phyloP scores from a whole-genome alignment of 495 filamentous ascomycete species.

The Letharia lupina region DNA sequence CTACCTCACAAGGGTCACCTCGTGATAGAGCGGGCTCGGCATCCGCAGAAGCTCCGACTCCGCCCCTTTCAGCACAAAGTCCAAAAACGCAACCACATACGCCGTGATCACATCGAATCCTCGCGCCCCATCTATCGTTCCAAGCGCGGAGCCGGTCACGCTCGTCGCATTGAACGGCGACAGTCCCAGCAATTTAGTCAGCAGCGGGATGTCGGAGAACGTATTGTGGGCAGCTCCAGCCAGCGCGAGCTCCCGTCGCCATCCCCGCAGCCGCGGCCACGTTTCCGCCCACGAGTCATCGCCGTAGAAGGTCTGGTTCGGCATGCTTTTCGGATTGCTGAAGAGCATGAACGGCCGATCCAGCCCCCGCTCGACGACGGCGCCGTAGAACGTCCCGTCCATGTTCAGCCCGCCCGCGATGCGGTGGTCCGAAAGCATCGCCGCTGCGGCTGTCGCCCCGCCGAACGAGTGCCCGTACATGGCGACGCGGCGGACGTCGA shows the following conservation, averaged over 20 bases:
- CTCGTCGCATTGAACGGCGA: not conserved
- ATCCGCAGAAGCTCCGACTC: not conserved
- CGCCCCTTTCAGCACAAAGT: not conserved
- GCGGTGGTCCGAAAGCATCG: constrained; percentile 28
- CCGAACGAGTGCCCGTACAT: not conserved
- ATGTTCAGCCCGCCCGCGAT: constrained; percentile 41
- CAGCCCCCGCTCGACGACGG: constrained; percentile 23
- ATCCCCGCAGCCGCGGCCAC: no score
- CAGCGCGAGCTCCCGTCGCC: no score
- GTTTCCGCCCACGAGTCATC: no score
- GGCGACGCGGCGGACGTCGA: not conserved
- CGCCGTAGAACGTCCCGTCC: constrained; percentile 37
- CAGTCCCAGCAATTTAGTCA: not conserved
- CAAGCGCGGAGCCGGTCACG: not conserved
- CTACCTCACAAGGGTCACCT: not conserved
- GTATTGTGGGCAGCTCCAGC: not conserved
- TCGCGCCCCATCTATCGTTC: not conserved
- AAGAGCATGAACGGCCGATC: constrained; percentile 27
- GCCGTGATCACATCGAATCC: not conserved
- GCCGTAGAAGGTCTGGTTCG: no score
- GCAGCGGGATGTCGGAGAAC: not conserved
- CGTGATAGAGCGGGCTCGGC: not conserved
- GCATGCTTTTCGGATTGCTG: not conserved
- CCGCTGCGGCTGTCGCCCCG: not conserved
- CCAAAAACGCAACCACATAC: constrained; percentile 1